Percentiles rank a stretch among this genome's conserved stretches.
Evolutionary conservation across 345 rosid species (phyloP).

Genomic region (Lumnitzera racemosa): DNA sequence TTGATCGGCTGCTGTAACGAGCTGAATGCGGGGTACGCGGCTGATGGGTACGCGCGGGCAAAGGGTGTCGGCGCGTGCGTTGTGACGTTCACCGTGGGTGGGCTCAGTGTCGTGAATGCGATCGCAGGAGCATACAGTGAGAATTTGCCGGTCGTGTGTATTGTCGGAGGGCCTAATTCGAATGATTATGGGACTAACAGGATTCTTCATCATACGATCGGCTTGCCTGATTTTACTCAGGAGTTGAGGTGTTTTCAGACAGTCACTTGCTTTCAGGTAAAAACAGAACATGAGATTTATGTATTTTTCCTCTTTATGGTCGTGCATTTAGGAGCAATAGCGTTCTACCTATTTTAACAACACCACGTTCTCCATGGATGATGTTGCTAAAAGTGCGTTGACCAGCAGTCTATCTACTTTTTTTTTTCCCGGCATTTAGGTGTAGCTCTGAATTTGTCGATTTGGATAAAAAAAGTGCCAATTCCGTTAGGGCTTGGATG

Average conservation of each 20-base stretch:
- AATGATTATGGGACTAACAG: conserved; percentile 65
- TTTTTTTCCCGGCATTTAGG: too few relatives aligned
- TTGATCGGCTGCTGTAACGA: conserved; percentile 70
- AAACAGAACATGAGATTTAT: background rate
- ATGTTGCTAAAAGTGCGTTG: too few relatives aligned
- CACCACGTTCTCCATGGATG: too few relatives aligned
- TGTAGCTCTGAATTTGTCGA: too few relatives aligned
- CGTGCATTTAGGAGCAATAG: too few relatives aligned
- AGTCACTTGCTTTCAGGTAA: conserved; percentile 52
- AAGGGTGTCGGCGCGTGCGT: conserved; percentile 65
- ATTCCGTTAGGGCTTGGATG: too few relatives aligned
- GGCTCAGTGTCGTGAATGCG: conserved; percentile 60
- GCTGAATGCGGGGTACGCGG: conserved; percentile 77
- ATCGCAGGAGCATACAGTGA: conserved; percentile 71
- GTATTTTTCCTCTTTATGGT: too few relatives aligned
- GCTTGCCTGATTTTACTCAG: conserved; percentile 60
- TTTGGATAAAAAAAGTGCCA: too few relatives aligned
- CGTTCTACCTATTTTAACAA: too few relatives aligned
- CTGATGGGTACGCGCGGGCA: conserved; percentile 66
- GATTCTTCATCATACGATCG: conserved; percentile 67
- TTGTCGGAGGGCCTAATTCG: conserved; percentile 64
- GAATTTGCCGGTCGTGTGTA: conserved; percentile 61
- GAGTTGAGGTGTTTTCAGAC: conserved; percentile 61
- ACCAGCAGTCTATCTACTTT: too few relatives aligned
- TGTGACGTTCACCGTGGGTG: conserved; percentile 75